Base-by-base conservation (phyloP, 306 rosid genomes). In the Senna siamea region DNA sequence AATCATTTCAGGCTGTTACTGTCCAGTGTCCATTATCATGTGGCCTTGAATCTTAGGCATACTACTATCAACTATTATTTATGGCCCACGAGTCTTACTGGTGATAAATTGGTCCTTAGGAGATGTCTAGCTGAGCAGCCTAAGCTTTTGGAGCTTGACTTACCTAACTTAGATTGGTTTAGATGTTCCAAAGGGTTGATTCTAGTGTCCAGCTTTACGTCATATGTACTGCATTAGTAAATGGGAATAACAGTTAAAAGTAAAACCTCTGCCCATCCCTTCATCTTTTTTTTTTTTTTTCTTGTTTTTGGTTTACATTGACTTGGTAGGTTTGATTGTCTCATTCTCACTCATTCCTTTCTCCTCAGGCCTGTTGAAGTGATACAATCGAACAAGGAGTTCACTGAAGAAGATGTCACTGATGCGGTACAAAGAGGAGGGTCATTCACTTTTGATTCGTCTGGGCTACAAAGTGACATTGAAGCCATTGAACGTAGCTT, bases 361-460 rank as follows among this genome's bases (percentile, higher is more conserved):
- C 56, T 76, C 74, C 0, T 53, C 79, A 94, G 97, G 90, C 93
- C 95, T 1, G 85, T 47, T 5, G 97, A 94, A 82, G 87, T 94
- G 81, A 79, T 94, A 78, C 85, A 85, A 74, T 94, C 96, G 55
- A 85, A 85, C 83, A 91, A 74, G 70, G 97, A 89, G 81, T 84
- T 79, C 73, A 88, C 93, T 1, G 98, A 88, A 84, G 95, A 94
- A 56, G 95, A 91, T 72, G 86, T 94, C 65, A 91, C 93, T 0
- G 80, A 85, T 28, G 81, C 83, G 89, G 73, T 89, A 69, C 77
- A 79, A 47, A 86, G 62, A 64, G 87, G 97, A 82, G 78, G 96
- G 71, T 79, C 96, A 58, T 22, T 38, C 83, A 15, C 77, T 20
- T n/a, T 51, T 55, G 88, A 85, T 50, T 79, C 92, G 44, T 74